A percentile compares a stretch with the other conserved stretches of the same genome.
Conservation (phyloP, 306 rosid genomes). For the Dalbergia cochinchinensis region DNA sequence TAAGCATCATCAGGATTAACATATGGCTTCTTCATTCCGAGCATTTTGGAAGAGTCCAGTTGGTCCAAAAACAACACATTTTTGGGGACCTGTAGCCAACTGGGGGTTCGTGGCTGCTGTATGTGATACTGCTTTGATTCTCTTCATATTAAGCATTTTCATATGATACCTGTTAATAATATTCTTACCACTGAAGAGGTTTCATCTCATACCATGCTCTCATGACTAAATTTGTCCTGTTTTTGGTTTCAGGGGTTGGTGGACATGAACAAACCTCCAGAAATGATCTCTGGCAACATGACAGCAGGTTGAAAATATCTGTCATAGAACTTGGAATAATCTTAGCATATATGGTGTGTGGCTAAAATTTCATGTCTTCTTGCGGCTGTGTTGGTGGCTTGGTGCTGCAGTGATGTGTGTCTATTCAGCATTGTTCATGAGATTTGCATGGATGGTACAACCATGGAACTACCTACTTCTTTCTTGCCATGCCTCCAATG, state of each 20-base stretch:
- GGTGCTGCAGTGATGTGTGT: slow-evolving; percentile 72
- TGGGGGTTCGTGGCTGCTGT: slow-evolving; percentile 85
- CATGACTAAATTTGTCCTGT: not conserved
- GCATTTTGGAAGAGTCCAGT: slow-evolving; percentile 78
- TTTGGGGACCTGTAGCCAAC: slow-evolving; percentile 87
- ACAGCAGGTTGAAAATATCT: slow-evolving; percentile 64
- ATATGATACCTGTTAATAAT: not conserved
- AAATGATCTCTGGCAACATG: slow-evolving; percentile 83
- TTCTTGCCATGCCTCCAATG: slow-evolving; percentile 78
- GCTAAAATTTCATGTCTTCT: slow-evolving; percentile 19
- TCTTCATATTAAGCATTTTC: not conserved
- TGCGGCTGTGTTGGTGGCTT: not conserved
- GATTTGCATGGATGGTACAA: slow-evolving; percentile 84
- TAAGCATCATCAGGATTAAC: not conserved
- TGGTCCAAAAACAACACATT: slow-evolving; percentile 86
- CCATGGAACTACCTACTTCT: slow-evolving; percentile 77
- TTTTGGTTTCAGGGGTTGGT: slow-evolving; percentile 59
- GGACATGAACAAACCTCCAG: slow-evolving; percentile 78
- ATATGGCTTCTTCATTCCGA: slow-evolving; percentile 76
- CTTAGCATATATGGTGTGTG: not conserved
- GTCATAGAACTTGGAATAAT: slow-evolving; percentile 6
- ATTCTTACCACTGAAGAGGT: not conserved
- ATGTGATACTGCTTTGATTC: slow-evolving; percentile 41
- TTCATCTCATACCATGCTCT: not conserved
- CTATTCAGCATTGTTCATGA: slow-evolving; percentile 70